Evolutionary conservation across 2,329 filamentous ascomycete genomes (phyloP).

Genomic region (Alternaria triticina): DNA sequence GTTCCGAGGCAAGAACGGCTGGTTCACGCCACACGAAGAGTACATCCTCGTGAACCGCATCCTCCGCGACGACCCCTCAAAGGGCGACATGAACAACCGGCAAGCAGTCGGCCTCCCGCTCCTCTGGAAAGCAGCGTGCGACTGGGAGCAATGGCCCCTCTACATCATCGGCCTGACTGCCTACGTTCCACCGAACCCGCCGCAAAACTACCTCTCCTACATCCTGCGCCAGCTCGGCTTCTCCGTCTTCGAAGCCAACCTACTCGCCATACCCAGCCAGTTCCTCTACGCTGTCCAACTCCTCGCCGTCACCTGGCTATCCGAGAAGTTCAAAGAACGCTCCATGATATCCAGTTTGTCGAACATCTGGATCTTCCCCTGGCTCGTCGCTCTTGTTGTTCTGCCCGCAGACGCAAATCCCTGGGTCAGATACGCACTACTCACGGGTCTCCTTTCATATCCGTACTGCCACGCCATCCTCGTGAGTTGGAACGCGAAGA

Average conservation of each 20-base stretch:
- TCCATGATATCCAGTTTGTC: constrained; percentile 57
- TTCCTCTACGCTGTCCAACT: constrained; percentile 51
- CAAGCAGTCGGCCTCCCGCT: constrained; percentile 27
- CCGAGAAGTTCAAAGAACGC: constrained; percentile 55
- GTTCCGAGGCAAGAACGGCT: constrained; percentile 64
- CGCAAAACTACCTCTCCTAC: constrained; percentile 57
- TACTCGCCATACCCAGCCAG: constrained; percentile 64
- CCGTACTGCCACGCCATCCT: constrained; percentile 59
- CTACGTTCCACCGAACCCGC: constrained; percentile 33
- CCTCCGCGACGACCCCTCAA: constrained; percentile 63
- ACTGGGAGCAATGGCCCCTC: constrained; percentile 43
- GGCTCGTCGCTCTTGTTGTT: constrained; percentile 59
- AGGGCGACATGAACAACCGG: constrained; percentile 59
- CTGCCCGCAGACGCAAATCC: constrained; percentile 53
- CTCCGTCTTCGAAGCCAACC: constrained; percentile 66
- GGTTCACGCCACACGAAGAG: constrained; percentile 67
- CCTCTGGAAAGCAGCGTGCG: constrained; percentile 32
- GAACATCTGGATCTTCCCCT: constrained; percentile 67
- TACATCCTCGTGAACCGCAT: constrained; percentile 67
- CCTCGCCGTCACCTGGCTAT: constrained; percentile 53
- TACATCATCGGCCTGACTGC: constrained; percentile 54
- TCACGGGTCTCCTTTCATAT: constrained; percentile 59
- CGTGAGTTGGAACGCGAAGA: constrained; percentile 49
- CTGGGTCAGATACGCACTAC: constrained; percentile 61
- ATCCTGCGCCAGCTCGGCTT: constrained; percentile 66